phyloP scores from a whole-genome alignment of 2,329 filamentous ascomycete species.

The Colletotrichum liaoningense region DNA sequence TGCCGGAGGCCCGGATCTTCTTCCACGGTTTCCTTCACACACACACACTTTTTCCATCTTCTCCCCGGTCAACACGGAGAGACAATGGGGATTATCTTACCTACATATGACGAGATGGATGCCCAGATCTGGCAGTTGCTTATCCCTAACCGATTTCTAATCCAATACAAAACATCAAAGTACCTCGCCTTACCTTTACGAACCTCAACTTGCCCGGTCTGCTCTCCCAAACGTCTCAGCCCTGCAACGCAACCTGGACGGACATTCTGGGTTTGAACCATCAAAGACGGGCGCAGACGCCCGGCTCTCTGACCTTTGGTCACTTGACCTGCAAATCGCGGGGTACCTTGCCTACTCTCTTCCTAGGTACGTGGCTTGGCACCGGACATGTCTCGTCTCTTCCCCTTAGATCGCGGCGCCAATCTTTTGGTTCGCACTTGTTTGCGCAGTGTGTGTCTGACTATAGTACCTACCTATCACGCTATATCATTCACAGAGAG shows the following conservation, averaged over 20 bases:
- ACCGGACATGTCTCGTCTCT: background rate
- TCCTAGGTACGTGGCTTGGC: slow-evolving; percentile 6
- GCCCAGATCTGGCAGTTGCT: background rate
- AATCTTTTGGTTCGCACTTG: background rate
- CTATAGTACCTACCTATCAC: too few species aligned
- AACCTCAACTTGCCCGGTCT: too few species aligned
- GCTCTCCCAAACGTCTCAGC: background rate
- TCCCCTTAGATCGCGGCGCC: background rate
- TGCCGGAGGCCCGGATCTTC: slow-evolving; percentile 29
- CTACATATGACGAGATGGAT: slow-evolving; percentile 11
- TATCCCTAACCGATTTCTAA: background rate
- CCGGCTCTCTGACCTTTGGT: background rate
- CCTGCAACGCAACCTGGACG: background rate
- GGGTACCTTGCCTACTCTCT: background rate
- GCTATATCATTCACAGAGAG: background rate
- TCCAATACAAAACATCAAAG: background rate
- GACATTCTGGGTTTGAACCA: background rate
- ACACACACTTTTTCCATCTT: background rate
- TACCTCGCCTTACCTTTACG: background rate
- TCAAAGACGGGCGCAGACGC: background rate
- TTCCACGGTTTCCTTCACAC: slow-evolving; percentile 12
- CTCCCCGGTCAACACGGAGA: background rate
- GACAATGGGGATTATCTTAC: background rate
- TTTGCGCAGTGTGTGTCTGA: background rate
- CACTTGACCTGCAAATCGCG: slow-evolving; percentile 27